Conservation (phyloP, 805 yeast species). For the Candida cerambycidarum region DNA sequence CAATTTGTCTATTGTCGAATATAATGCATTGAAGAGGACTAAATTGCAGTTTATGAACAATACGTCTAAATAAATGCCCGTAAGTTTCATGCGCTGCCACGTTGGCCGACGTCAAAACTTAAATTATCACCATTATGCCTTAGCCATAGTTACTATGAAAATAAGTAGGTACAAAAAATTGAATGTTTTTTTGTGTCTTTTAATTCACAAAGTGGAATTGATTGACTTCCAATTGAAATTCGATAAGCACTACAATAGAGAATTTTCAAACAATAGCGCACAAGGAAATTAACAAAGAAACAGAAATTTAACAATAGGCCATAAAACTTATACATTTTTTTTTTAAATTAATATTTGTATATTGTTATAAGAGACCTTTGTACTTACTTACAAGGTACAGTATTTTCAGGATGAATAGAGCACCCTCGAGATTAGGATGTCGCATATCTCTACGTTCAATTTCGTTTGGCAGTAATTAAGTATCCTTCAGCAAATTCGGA, state of each 20-base stretch:
- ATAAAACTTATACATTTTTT: no score
- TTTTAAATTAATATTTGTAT: no score
- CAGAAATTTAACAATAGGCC: not conserved
- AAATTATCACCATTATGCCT: not conserved
- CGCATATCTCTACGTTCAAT: no score
- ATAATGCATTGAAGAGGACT: no score
- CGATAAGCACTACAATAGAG: not conserved
- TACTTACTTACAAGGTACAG: no score
- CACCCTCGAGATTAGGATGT: no score
- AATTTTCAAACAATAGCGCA: not conserved
- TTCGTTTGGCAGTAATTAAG: no score
- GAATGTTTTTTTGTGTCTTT: not conserved
- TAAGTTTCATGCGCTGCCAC: not conserved
- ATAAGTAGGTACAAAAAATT: constrained; percentile 3
- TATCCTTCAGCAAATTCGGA: no score
- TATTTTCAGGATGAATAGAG: no score
- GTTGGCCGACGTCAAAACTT: not conserved
- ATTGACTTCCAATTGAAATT: not conserved
- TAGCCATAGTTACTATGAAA: not conserved
- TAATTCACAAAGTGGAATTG: constrained; percentile 1
- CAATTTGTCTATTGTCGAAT: no score
- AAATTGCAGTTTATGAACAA: no score
- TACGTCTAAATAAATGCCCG: not conserved
- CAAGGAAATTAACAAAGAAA: not conserved
- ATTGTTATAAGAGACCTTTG: no score